These are phyloP conservation scores for Populus simonii DNA, from an alignment of 345 rosid genomes.

Conservation along the genomic window DNA sequence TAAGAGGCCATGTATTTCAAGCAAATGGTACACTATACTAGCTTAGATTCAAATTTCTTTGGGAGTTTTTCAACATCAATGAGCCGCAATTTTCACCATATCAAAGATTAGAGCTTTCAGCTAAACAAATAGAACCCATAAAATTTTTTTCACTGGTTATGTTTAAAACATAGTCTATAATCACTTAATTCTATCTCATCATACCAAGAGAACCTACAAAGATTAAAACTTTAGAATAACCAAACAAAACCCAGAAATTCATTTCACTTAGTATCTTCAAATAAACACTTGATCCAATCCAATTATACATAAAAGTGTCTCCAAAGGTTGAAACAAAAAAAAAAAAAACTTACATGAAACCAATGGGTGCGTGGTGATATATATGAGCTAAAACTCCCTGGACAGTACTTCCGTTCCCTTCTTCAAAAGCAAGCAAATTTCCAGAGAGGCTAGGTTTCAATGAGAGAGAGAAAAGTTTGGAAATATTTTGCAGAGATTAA, in stretches of 20 bases:
- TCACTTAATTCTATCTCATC: not conserved
- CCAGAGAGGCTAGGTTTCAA: not conserved
- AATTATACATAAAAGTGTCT: not conserved
- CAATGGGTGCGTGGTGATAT: not conserved
- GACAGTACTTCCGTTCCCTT: not conserved
- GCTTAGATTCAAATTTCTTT: not conserved
- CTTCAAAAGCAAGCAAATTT: conserved; percentile 1
- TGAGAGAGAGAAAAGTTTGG: not conserved
- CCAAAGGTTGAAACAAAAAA: not conserved
- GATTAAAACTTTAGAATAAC: not conserved
- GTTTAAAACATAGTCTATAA: not conserved
- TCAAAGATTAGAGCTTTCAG: not conserved
- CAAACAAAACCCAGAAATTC: not conserved
- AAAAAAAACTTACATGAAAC: conserved; percentile 29
- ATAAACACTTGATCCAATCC: not conserved
- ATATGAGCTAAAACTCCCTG: not conserved
- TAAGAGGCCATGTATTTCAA: not conserved
- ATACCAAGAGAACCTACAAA: not conserved
- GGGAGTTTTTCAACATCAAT: conserved; percentile 5
- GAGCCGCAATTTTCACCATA: not conserved
- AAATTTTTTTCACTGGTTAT: not conserved
- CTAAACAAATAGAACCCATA: not conserved
- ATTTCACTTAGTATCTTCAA: not conserved
- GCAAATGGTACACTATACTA: not conserved
- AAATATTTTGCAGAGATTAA: conserved; percentile 8